Percentiles rank a stretch among this genome's conserved stretches.
These are phyloP conservation scores for Bipolaris sorokiniana DNA, from an alignment of 2,329 filamentous ascomycete genomes.

Conservation along the genomic window DNA sequence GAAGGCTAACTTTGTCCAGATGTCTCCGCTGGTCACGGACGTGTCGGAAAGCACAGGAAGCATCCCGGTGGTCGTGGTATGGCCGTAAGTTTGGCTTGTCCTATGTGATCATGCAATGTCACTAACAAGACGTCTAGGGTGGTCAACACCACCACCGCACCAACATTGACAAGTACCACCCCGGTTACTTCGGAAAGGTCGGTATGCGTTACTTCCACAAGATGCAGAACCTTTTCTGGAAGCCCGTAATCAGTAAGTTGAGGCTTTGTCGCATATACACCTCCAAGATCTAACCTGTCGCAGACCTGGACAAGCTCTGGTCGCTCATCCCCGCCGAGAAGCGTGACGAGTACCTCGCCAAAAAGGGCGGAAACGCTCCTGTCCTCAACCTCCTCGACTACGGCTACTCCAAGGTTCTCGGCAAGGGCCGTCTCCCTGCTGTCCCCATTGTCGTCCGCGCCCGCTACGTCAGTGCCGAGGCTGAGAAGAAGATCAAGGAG, in stretches of 20 bases:
- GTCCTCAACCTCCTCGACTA: conserved; percentile 97
- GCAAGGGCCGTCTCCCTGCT: conserved; percentile 94
- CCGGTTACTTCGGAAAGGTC: conserved; percentile 98
- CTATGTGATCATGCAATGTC: not conserved
- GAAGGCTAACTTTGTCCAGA: not conserved
- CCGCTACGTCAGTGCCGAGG: conserved; percentile 92
- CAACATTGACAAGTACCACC: conserved; percentile 92
- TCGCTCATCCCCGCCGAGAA: conserved; percentile 90
- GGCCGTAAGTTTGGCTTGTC: conserved; percentile 1
- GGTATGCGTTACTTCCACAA: conserved; percentile 70
- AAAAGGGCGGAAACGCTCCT: conserved; percentile 90
- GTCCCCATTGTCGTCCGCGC: conserved; percentile 94
- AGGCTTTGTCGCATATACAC: not conserved
- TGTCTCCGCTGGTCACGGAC: conserved; percentile 71
- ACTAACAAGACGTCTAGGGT: conserved; percentile 59
- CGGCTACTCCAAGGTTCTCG: conserved; percentile 98
- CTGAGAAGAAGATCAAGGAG: conserved; percentile 98
- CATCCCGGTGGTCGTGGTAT: conserved; percentile 76
- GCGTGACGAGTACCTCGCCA: conserved; percentile 87
- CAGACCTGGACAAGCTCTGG: conserved; percentile 96
- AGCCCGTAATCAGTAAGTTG: conserved; percentile 8
- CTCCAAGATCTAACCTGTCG: not conserved
- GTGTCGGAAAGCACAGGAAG: conserved; percentile 98
- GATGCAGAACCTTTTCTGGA: conserved; percentile 55
- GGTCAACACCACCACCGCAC: conserved; percentile 98